Conservation (phyloP, 345 rosid genomes). For the Clausena lansium region DNA sequence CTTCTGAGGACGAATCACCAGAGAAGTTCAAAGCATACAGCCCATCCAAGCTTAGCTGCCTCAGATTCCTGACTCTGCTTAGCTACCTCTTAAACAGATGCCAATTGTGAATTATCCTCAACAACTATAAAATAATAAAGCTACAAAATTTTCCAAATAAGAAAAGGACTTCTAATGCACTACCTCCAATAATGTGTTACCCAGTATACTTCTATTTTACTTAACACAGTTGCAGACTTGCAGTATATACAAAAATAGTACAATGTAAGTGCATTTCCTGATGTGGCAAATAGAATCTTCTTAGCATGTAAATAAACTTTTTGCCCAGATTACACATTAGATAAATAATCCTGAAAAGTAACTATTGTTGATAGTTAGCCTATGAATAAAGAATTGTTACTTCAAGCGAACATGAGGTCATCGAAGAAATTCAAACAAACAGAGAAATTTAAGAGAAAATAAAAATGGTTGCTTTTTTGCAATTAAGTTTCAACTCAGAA, state of each 20-base stretch:
- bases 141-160: background rate
- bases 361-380: background rate
- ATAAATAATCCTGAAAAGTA: background rate
- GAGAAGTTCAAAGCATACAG: background rate
- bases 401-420: background rate
- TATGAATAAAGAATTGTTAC: background rate
- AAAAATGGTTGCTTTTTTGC: constrained; percentile 10
- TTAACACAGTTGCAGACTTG: background rate
- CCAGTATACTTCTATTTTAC: background rate
- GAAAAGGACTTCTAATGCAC: background rate
- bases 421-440: background rate
- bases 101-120: background rate
- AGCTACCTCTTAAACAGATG: background rate
- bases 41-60: background rate
- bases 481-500: constrained; percentile 29
- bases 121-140: background rate
- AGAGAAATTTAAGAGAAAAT: background rate
- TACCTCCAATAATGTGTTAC: background rate
- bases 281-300: background rate
- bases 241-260: background rate
- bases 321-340: background rate
- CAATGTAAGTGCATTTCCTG: background rate
- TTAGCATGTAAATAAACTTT: background rate
- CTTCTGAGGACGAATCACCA: background rate
- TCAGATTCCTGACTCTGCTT: background rate